Percentiles rank a stretch among this genome's conserved stretches.
These are phyloP conservation scores for Metschnikowia koreensis DNA, from an alignment of 805 yeast genomes.

Conservation along the genomic window DNA sequence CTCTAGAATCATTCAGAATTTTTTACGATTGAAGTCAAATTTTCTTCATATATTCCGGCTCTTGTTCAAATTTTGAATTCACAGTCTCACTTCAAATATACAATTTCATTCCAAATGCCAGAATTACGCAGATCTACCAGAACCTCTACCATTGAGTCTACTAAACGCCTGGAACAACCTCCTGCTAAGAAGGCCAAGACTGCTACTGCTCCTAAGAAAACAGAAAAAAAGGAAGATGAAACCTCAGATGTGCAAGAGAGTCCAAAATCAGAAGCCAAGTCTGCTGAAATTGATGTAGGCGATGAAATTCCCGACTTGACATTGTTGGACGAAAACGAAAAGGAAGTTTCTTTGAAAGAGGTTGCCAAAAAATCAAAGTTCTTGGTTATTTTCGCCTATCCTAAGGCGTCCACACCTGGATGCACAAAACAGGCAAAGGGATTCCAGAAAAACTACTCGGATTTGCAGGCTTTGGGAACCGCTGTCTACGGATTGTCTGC, in stretches of 20 bases:
- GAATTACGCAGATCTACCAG: constrained; percentile 20
- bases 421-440: constrained; percentile 95
- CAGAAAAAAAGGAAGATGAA: constrained; percentile 1
- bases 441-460: constrained; percentile 63
- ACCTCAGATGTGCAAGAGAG: constrained; percentile 1
- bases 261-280: background rate
- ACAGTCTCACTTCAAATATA: background rate
- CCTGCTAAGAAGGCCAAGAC: constrained; percentile 15
- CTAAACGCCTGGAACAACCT: constrained; percentile 12
- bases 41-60: too few relatives aligned
- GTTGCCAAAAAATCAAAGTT: constrained; percentile 33
- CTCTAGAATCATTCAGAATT: background rate
- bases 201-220: constrained; percentile 1
- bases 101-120: constrained; percentile 10
- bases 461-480: constrained; percentile 49
- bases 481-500: constrained; percentile 79
- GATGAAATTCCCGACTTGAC: constrained; percentile 65
- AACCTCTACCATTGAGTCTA: constrained; percentile 11
- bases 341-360: constrained; percentile 38
- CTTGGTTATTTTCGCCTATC: constrained; percentile 62
- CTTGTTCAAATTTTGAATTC: too few relatives aligned
- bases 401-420: constrained; percentile 93
- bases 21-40: too few relatives aligned
- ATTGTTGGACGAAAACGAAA: constrained; percentile 68
- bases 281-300: constrained; percentile 46